These are phyloP conservation scores for Primulina tabacum DNA, from an alignment of 257 asterid species.

Conservation along the genomic window DNA sequence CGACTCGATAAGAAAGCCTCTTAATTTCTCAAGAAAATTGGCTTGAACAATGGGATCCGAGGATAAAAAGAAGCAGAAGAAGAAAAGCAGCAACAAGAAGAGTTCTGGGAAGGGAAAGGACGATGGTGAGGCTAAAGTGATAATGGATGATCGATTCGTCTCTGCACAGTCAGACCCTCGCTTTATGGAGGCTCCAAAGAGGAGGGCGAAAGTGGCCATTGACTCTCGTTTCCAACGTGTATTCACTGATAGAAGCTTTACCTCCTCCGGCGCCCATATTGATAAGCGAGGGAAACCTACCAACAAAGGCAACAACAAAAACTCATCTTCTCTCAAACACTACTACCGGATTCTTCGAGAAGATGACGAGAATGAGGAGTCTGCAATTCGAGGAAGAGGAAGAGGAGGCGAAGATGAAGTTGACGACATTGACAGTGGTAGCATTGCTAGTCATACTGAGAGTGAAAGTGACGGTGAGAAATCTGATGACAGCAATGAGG, in stretches of 20 bases:
- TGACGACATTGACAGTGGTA: conserved; percentile 25
- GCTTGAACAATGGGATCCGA: conserved; percentile 6
- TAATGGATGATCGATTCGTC: conserved; percentile 72
- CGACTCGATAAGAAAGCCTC: too few species aligned
- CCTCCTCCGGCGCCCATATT: conserved; percentile 50
- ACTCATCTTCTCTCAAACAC: conserved; percentile 40
- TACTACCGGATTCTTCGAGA: conserved; percentile 54
- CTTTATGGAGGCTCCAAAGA: conserved; percentile 70
- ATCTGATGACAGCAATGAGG: conserved; percentile 24
- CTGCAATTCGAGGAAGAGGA: conserved; percentile 26
- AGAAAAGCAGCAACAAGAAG: conserved; percentile 15
- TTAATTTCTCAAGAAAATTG: not conserved
- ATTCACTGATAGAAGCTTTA: conserved; percentile 52
- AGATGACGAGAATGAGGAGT: conserved; percentile 25
- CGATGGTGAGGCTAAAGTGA: conserved; percentile 27
- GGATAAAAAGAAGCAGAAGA: conserved; percentile 32
- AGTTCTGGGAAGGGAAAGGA: conserved; percentile 23
- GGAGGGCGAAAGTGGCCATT: conserved; percentile 60
- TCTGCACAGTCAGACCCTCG: conserved; percentile 80
- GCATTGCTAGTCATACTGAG: conserved; percentile 17
- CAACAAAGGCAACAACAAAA: conserved; percentile 18
- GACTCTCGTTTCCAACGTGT: conserved; percentile 70
- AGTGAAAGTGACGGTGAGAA: conserved; percentile 33
- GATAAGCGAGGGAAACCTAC: conserved; percentile 82
- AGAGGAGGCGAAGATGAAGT: conserved; percentile 19